Evolutionary conservation across 768 basidiomycete genomes (phyloP), one percentile per base, ranked within the genome.

Genomic region (Termitomyces sp.): DNA sequence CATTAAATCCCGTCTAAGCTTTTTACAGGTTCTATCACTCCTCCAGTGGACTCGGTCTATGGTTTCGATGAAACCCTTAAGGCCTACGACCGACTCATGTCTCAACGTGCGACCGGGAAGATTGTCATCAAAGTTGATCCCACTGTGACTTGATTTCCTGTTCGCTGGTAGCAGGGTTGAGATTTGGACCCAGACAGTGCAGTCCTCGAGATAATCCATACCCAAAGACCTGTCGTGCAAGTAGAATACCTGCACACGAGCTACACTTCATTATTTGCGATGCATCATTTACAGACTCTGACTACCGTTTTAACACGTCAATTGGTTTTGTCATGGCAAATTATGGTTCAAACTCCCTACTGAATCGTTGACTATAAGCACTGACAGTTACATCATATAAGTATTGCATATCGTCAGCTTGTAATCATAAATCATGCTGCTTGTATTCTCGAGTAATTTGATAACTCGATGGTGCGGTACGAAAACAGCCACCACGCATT

Each of bases 71-170:
- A 88, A 5, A 82, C 70, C 2, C 67, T 81, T 55, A 71, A 81
- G 58, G 90, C 88, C 0, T 92, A 87, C 65, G 84, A 86, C 13
- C 75, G 78, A 53, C 67, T 87, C 8, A 74, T 85, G 78, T 78
- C 81, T 1, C 70, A 74, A 5, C 75, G 81, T 20, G 83, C 86
- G 1, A 80, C 75, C 4, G 90, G 90, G 0, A 90, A 90, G 67
- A 78, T 91, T 3, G 76, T 89, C 3, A 78, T 91, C 26, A 82
- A 77, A 61, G 70, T 86, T 26, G 66, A 66, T 47, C 58, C 53
- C 33, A 55, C 46, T 40, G 36, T 61, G 30, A n/a, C 40, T 38
- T 66, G 41, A 57, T 35, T 16, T 47, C 6, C 47, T 18, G 20
- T 10, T 33, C 7, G 20, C 7, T 23, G n/a, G n/a, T 13, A 14